Conservation (phyloP, 2,329 filamentous ascomycete species). For the Epichloe hybrida region DNA sequence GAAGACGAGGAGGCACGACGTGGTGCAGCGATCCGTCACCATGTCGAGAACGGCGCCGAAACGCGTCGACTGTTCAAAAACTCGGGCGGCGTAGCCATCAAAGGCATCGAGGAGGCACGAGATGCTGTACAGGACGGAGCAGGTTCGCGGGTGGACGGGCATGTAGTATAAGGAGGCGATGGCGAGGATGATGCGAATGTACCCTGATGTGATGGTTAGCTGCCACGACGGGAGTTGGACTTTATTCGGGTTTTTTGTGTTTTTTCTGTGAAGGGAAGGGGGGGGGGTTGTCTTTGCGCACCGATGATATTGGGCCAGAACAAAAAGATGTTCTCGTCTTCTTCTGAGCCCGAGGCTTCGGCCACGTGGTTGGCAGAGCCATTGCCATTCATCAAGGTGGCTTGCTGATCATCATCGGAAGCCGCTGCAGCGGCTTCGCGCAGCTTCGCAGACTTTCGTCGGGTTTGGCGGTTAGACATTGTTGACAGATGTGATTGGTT, state of each 20-base stretch:
- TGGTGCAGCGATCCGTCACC: conserved; percentile 97
- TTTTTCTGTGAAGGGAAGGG: not conserved
- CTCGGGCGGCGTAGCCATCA: conserved; percentile 73
- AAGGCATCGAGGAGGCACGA: conserved; percentile 92
- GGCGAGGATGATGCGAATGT: conserved; percentile 65
- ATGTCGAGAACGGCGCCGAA: conserved; percentile 97
- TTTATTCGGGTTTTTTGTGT: not conserved
- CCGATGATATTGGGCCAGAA: conserved; percentile 76
- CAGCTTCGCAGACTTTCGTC: conserved; percentile 25
- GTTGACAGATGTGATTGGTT: conserved; percentile 2
- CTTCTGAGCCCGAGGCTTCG: conserved; percentile 22
- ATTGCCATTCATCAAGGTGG: conserved; percentile 30
- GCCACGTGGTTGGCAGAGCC: conserved; percentile 24
- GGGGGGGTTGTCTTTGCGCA: conserved; percentile 23
- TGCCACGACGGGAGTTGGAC: not conserved
- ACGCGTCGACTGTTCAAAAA: conserved; percentile 79
- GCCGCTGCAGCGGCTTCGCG: conserved; percentile 11
- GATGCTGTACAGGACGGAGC: conserved; percentile 78
- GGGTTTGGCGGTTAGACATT: conserved; percentile 27
- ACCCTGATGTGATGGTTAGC: conserved; percentile 37
- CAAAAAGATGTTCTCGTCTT: conserved; percentile 63
- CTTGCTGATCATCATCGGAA: conserved; percentile 15
- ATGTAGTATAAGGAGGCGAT: conserved; percentile 96
- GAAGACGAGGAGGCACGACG: conserved; percentile 87
- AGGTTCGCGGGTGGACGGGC: conserved; percentile 94